Base-by-base conservation (phyloP, 1,139 yeast genomes). In the Meyerozyma smithsonii region DNA sequence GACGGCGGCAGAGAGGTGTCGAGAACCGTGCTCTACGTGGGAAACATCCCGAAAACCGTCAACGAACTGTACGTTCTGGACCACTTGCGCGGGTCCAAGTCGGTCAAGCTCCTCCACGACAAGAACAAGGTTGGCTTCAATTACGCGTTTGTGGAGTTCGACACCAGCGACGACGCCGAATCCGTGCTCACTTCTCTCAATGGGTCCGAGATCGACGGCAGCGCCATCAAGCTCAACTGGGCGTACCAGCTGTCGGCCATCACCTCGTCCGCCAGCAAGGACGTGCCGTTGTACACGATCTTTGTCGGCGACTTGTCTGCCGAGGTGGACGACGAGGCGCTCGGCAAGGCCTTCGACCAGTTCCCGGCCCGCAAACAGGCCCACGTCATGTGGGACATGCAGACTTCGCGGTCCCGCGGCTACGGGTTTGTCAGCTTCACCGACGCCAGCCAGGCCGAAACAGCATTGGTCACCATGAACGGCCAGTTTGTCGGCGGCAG, bases 321-420 rank as follows among this genome's bases (percentile, higher is more conserved):
- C 8, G 96, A 89, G 51, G 84, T 89, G 30, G 82, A 85, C 54
- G 96, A 89, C 59, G 95, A 84, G 49, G 61, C 76, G 15, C 70
- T 89, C 47, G 69, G 69, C 39, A 65, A 61, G 36, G 73, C 85
- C 6, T 89, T 89, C 56, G 52, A 68, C n/a, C 66, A 67, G 41
- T 85, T 78, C 58, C 68, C 69, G 16, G 75, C 89, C 4, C 66
- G 85, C 52, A 68, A 79, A 39, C 95, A 87, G 57, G 96, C 96
- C 14, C 90, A 88, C 51, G 96, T 89, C 30, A 89, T 89, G 96
- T 88, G 96, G 96, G 96, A 89, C 60, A 87, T 87, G 95, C 90
- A 84, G 57, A 85, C 95, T 17, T 90, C 95, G 28, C 70, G 95
- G 57, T 85, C 95, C 4, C 73, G 96, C 62, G 95, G 96, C 16